Conservation (phyloP, 768 basidiomycete species). For the Suillus clintonianus region DNA sequence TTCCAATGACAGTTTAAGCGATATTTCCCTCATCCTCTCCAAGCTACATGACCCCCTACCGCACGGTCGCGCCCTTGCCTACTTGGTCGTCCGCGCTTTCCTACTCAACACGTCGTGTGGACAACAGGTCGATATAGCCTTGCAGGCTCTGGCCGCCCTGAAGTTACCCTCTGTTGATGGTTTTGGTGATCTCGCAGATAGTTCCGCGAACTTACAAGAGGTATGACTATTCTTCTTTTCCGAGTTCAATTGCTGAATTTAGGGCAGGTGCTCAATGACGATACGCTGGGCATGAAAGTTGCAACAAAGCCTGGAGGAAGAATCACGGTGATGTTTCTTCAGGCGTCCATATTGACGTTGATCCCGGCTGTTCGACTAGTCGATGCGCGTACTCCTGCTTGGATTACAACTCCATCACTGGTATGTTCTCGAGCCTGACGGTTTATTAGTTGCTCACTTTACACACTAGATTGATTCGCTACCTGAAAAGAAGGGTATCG, state of each 20-base stretch:
- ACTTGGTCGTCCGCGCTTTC: slow-evolving; percentile 64
- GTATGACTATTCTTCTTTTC: slow-evolving; percentile 18
- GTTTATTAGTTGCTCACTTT: not conserved
- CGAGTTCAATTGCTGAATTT: slow-evolving; percentile 4
- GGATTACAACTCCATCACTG: slow-evolving; percentile 44
- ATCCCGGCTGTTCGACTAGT: slow-evolving; percentile 54
- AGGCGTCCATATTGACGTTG: slow-evolving; percentile 54
- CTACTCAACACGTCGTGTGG: slow-evolving; percentile 57
- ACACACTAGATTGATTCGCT: slow-evolving; percentile 19
- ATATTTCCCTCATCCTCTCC: slow-evolving; percentile 50
- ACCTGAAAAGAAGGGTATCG: slow-evolving; percentile 16
- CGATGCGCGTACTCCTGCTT: slow-evolving; percentile 36
- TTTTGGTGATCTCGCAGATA: slow-evolving; percentile 33
- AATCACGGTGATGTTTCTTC: slow-evolving; percentile 56
- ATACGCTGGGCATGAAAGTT: slow-evolving; percentile 47
- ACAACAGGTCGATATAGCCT: slow-evolving; percentile 57
- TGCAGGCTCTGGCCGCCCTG: slow-evolving; percentile 48
- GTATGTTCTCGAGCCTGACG: slow-evolving; percentile 30
- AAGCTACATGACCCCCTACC: slow-evolving; percentile 52
- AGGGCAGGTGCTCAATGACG: slow-evolving; percentile 46
- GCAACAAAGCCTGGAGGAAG: slow-evolving; percentile 62
- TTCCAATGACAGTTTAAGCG: slow-evolving; percentile 45
- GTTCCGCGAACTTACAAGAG: slow-evolving; percentile 22
- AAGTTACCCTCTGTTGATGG: slow-evolving; percentile 45
- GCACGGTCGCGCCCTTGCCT: slow-evolving; percentile 57